A percentile compares a stretch with the other conserved stretches of the same genome.
Conservation (phyloP, 345 rosid genomes). For the Microcos paniculata region DNA sequence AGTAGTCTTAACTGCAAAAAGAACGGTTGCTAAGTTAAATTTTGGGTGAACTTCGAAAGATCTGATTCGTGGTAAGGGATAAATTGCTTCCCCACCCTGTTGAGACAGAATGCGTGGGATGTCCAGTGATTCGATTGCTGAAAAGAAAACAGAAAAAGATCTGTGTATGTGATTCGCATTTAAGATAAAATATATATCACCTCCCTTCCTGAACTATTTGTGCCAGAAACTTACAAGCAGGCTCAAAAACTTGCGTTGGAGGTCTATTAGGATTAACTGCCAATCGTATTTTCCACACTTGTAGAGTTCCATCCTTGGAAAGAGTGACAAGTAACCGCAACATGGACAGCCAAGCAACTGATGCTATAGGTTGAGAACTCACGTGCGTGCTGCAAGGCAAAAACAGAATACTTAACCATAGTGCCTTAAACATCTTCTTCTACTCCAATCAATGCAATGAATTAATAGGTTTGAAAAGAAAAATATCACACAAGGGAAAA, state of each 20-base stretch:
- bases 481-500: neutral
- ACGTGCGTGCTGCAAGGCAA: constrained; percentile 65
- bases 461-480: neutral
- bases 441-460: neutral
- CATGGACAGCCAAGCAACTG: constrained; percentile 87
- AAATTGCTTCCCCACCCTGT: constrained; percentile 96
- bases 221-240: constrained; percentile 59
- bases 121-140: constrained; percentile 89
- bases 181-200: neutral
- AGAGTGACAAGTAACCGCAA: constrained; percentile 80
- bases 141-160: constrained; percentile 24
- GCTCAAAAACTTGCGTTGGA: constrained; percentile 90
- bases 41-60: constrained; percentile 90
- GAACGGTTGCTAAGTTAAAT: constrained; percentile 78
- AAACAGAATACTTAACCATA: neutral
- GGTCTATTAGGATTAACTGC: constrained; percentile 82
- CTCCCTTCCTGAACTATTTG: neutral
- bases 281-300: constrained; percentile 90
- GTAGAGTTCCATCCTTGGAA: constrained; percentile 88
- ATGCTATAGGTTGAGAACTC: constrained; percentile 89
- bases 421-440: neutral
- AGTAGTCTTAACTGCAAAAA: constrained; percentile 77
- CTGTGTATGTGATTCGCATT: constrained; percentile 6
- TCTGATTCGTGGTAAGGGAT: constrained; percentile 84
- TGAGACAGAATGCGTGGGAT: constrained; percentile 87